Conservation (phyloP, 495 filamentous ascomycete species). For the Trichoderma reesei region DNA sequence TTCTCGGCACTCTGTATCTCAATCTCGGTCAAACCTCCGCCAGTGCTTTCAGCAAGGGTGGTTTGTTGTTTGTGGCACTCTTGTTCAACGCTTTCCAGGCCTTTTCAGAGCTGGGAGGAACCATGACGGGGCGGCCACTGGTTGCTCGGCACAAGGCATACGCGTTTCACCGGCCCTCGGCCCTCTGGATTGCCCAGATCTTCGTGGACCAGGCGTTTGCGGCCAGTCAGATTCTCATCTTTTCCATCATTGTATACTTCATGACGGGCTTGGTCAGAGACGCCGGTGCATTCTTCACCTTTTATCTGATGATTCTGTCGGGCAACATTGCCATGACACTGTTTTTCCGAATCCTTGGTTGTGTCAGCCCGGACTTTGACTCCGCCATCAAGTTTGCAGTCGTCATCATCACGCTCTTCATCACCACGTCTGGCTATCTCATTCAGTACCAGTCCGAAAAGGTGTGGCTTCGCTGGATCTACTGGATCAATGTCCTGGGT, state of each 20-base stretch:
- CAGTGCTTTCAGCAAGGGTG: slow-evolving; percentile 68
- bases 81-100: slow-evolving; percentile 75
- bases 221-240: slow-evolving; percentile 55
- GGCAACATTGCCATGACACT: slow-evolving; percentile 71
- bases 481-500: slow-evolving; percentile 69
- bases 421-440: slow-evolving; percentile 70
- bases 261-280: slow-evolving; percentile 58
- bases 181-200: slow-evolving; percentile 72
- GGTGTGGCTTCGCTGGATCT: slow-evolving; percentile 73
- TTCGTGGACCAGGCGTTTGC: slow-evolving; percentile 67
- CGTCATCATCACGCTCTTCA: slow-evolving; percentile 65
- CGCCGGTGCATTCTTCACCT: slow-evolving; percentile 72
- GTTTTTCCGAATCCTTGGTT: slow-evolving; percentile 70
- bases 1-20: slow-evolving; percentile 71
- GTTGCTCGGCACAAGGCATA: slow-evolving; percentile 74
- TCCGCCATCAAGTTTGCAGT: slow-evolving; percentile 75
- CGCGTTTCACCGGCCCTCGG: slow-evolving; percentile 68
- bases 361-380: slow-evolving; percentile 73
- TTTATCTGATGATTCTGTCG: slow-evolving; percentile 57
- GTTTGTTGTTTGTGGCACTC: slow-evolving; percentile 63
- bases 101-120: slow-evolving; percentile 59
- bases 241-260: slow-evolving; percentile 71
- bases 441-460: slow-evolving; percentile 62
- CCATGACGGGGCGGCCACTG: slow-evolving; percentile 64
- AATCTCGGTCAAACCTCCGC: slow-evolving; percentile 54